Conservation (phyloP, 2,329 filamentous ascomycete genomes). For the Diaporthe ampelina region DNA sequence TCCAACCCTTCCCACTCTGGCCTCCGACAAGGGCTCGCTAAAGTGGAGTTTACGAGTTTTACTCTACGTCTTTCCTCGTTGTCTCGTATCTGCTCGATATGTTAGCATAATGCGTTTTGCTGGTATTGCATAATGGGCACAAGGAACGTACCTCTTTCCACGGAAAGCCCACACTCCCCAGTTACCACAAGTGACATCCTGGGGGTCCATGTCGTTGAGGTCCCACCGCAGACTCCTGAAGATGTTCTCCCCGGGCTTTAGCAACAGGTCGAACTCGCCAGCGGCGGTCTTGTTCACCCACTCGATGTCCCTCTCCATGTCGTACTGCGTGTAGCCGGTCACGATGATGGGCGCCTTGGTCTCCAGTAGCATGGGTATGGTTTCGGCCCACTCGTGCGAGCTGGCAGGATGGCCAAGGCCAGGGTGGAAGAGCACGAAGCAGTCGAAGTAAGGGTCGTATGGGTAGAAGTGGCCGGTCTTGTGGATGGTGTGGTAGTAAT, state of each 20-base stretch:
- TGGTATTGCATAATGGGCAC: neutral
- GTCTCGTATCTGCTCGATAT: conserved; percentile 70
- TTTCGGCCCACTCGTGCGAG: conserved; percentile 94
- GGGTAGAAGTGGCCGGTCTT: conserved; percentile 91
- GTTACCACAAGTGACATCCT: conserved; percentile 95
- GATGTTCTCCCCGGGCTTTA: conserved; percentile 92
- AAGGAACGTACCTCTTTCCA: conserved; percentile 84
- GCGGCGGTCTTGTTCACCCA: conserved; percentile 89
- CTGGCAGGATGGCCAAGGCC: conserved; percentile 94
- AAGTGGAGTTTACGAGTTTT: neutral
- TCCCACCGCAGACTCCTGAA: conserved; percentile 98
- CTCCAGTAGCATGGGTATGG: conserved; percentile 88
- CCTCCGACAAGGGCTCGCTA: neutral
- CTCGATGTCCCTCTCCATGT: conserved; percentile 92
- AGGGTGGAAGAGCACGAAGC: conserved; percentile 96
- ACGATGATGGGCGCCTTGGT: conserved; percentile 96
- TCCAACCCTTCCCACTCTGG: neutral
- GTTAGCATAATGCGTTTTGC: conserved; percentile 50
- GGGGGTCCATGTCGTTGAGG: conserved; percentile 93
- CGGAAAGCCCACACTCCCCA: conserved; percentile 98
- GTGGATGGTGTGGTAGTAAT: conserved; percentile 98
- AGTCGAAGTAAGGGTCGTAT: conserved; percentile 98
- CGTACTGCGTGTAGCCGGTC: conserved; percentile 95
- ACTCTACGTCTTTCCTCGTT: conserved; percentile 63
- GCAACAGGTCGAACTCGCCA: conserved; percentile 91